phyloP scores from a whole-genome alignment of 768 basidiomycete genomes.

The Wakefieldia striispora region DNA sequence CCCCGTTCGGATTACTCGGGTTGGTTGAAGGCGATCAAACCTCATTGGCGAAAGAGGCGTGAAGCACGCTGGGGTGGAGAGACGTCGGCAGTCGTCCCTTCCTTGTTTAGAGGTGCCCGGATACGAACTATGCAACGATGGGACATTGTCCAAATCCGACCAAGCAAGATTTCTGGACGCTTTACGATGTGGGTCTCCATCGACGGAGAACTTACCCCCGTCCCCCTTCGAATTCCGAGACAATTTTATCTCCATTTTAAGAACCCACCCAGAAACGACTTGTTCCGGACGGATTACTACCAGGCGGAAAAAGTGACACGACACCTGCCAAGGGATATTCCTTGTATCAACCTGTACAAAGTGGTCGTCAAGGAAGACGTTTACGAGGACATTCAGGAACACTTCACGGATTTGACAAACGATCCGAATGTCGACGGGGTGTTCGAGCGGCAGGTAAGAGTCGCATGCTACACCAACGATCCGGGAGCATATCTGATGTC shows the following conservation, averaged over 20 bases:
- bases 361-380: conserved; percentile 79
- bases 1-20: conserved; percentile 62
- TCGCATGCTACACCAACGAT: neutral
- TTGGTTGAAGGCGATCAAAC: conserved; percentile 77
- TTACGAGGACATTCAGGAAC: conserved; percentile 81
- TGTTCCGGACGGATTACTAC: conserved; percentile 72
- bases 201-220: conserved; percentile 71
- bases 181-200: conserved; percentile 88
- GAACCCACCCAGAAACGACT: conserved; percentile 55
- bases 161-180: conserved; percentile 72
- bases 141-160: conserved; percentile 91
- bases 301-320: conserved; percentile 68
- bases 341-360: conserved; percentile 79
- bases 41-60: conserved; percentile 68
- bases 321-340: conserved; percentile 75
- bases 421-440: conserved; percentile 94
- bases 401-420: conserved; percentile 90
- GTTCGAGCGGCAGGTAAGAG: conserved; percentile 83
- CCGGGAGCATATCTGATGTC: neutral
- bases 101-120: conserved; percentile 69
- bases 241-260: conserved; percentile 94
- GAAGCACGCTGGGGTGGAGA: conserved; percentile 45
- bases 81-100: conserved; percentile 50
- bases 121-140: conserved; percentile 67
- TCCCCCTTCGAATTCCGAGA: conserved; percentile 83